Base-by-base conservation (phyloP, 495 filamentous ascomycete genomes). In the Aspergillus nidulans region DNA sequence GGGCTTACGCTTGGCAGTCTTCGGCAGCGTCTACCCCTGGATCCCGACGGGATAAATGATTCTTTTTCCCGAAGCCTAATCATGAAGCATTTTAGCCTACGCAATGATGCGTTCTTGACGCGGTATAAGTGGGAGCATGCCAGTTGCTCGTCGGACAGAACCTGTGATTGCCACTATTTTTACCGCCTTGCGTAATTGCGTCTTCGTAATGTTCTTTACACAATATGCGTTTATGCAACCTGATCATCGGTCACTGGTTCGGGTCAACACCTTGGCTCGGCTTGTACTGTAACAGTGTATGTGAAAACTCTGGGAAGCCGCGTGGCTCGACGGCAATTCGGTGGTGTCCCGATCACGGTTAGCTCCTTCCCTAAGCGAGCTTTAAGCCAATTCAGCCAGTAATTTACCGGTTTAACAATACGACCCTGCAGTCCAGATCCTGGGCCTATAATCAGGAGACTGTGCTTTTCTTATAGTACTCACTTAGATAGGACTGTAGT, bases 1-100 rank as follows among this genome's bases (percentile, higher is more conserved):
- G 36, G 12, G 36, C 30, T 36, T 30, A 18, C 30, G 46, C 46
- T 49, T 49, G 46, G 46, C 46, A 49, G 30, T 26, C 13, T 49
- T 45, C 46, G 46, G 46, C 46, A 15, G n/a, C 46, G 42, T 45
- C 24, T 23, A 32, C 39, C 2, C 32, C 30, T 38, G 19, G n/a
- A 23, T 39, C 39, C 47, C 47, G 47, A 25, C 47, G 19, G 32
- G 16, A 49, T 49, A 15, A 19, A 47, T 13, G 30, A 34, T 34
- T 6, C 30, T 34, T 34, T n/a, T 6, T 49, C 46, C 30, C 46
- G 46, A 23, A 48, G 8, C 30, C n/a, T n/a, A n/a, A n/a, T n/a
- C n/a, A 8, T 6, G 6, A 19, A 7, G 8, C 7, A 5, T 6
- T 25, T 18, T 1, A 34, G 10, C 8, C 10, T n/a, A 12, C 12